Conservation (phyloP, 2,329 filamentous ascomycete species). For the Claviceps sp. region DNA sequence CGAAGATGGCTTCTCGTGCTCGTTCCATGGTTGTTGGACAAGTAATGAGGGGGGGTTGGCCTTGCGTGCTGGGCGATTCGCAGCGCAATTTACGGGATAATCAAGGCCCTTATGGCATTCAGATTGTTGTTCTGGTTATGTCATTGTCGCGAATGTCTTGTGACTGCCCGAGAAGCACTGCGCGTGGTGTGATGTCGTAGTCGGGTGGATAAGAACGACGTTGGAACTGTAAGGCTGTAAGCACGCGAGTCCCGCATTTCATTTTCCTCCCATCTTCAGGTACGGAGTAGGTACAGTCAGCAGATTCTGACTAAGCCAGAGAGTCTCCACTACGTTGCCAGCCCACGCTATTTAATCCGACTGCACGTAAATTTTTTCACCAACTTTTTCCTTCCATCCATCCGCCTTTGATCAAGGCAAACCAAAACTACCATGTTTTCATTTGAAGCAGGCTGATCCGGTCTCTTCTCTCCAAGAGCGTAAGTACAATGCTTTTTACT, state of each 20-base stretch:
- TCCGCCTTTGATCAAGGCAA: background rate
- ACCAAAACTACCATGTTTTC: background rate
- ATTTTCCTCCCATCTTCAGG: too few relatives aligned
- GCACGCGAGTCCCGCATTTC: too few relatives aligned
- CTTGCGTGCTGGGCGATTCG: background rate
- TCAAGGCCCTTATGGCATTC: too few relatives aligned
- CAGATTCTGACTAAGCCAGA: background rate
- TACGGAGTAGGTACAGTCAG: too few relatives aligned
- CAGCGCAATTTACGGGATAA: too few relatives aligned
- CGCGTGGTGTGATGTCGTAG: too few relatives aligned
- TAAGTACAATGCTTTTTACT: background rate
- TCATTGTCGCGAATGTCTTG: too few relatives aligned
- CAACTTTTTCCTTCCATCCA: background rate
- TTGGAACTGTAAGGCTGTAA: too few relatives aligned
- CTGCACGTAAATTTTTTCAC: background rate
- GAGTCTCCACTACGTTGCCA: background rate
- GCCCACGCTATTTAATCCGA: background rate
- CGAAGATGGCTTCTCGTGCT: conserved; percentile 10
- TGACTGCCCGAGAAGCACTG: too few relatives aligned
- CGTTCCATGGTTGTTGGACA: conserved; percentile 13
- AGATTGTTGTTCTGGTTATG: too few relatives aligned
- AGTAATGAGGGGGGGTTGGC: background rate
- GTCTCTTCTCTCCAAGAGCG: background rate
- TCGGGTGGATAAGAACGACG: too few relatives aligned
- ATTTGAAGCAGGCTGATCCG: too few relatives aligned